Conservation (phyloP, 2,329 filamentous ascomycete species). For the Ceratocystiopsis sp. region DNA sequence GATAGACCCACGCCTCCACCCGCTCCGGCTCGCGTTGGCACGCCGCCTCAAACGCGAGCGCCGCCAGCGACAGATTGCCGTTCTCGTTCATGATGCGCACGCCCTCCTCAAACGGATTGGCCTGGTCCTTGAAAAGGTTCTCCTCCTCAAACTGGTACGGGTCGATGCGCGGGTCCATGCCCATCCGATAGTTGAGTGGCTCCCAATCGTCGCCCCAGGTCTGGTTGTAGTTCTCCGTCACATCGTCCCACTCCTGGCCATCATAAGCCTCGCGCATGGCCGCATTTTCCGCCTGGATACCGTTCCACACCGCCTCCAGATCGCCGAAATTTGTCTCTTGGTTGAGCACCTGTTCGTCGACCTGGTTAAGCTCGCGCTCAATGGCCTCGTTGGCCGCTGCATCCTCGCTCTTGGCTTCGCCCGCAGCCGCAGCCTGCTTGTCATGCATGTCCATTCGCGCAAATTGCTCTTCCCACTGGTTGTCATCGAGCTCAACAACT, state of each 20-base stretch:
- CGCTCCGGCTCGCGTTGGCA: slow-evolving; percentile 79
- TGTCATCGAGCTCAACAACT: slow-evolving; percentile 87
- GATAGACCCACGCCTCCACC: slow-evolving; percentile 81
- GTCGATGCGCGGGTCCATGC: slow-evolving; percentile 60
- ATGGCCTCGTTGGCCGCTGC: slow-evolving; percentile 41
- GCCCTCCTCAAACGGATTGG: slow-evolving; percentile 82
- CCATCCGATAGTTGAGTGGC: slow-evolving; percentile 35
- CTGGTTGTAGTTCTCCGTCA: slow-evolving; percentile 5
- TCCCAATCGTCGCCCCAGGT: slow-evolving; percentile 50
- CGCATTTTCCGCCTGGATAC: slow-evolving; percentile 61
- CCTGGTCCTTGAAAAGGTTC: slow-evolving; percentile 68
- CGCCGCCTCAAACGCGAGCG: slow-evolving; percentile 88
- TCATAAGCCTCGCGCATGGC: slow-evolving; percentile 56
- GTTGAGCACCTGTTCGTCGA: slow-evolving; percentile 50
- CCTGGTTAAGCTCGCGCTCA: slow-evolving; percentile 72
- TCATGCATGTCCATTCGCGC: slow-evolving; percentile 64
- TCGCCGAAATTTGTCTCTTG: slow-evolving; percentile 65
- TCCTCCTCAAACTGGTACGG: slow-evolving; percentile 92
- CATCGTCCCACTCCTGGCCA: slow-evolving; percentile 38
- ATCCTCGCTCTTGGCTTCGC: slow-evolving; percentile 66
- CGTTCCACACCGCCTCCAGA: slow-evolving; percentile 80
- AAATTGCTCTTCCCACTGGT: slow-evolving; percentile 94
- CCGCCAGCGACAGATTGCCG: slow-evolving; percentile 83
- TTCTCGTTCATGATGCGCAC: slow-evolving; percentile 85
- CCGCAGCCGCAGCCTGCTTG: slow-evolving; percentile 40